Evolutionary conservation across 768 basidiomycete species (phyloP).

Genomic region (Polyporus arcularius): DNA sequence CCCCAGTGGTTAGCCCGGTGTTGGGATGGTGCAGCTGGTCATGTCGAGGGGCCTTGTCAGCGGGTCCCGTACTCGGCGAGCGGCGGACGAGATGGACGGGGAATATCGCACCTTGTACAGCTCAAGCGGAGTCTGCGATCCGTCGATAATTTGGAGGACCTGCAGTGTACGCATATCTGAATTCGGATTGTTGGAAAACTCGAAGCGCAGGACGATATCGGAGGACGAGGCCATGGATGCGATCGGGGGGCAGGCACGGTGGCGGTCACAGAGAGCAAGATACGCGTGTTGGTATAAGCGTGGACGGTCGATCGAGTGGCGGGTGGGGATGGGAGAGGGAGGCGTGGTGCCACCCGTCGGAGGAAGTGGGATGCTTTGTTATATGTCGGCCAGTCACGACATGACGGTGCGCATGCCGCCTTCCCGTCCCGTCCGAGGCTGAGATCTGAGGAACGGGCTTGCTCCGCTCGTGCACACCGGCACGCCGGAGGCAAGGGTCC

Average conservation of each 20-base stretch:
- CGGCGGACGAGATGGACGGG: not conserved
- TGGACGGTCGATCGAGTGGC: not conserved
- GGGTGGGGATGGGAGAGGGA: not conserved
- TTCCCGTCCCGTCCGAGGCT: not conserved
- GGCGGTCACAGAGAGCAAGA: not conserved
- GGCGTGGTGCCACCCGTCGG: not conserved
- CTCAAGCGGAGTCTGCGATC: constrained; percentile 32
- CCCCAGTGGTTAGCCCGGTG: constrained; percentile 41
- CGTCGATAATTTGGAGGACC: constrained; percentile 37
- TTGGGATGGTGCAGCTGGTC: constrained; percentile 31
- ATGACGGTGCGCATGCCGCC: not conserved
- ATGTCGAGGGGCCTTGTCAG: no score
- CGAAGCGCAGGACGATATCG: constrained; percentile 43
- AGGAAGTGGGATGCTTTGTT: not conserved
- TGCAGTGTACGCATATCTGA: constrained; percentile 48
- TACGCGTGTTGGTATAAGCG: not conserved
- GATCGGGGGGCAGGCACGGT: constrained; percentile 10
- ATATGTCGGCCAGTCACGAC: not conserved
- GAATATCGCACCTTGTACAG: constrained; percentile 43
- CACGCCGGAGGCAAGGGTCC: not conserved
- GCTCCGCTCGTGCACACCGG: not conserved
- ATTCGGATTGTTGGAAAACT: constrained; percentile 28
- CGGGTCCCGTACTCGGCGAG: no score
- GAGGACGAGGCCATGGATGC: constrained; percentile 3
- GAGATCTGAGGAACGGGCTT: not conserved